Evolutionary conservation across 2,329 filamentous ascomycete species (phyloP).

Genomic region (Orbilia quercus): DNA sequence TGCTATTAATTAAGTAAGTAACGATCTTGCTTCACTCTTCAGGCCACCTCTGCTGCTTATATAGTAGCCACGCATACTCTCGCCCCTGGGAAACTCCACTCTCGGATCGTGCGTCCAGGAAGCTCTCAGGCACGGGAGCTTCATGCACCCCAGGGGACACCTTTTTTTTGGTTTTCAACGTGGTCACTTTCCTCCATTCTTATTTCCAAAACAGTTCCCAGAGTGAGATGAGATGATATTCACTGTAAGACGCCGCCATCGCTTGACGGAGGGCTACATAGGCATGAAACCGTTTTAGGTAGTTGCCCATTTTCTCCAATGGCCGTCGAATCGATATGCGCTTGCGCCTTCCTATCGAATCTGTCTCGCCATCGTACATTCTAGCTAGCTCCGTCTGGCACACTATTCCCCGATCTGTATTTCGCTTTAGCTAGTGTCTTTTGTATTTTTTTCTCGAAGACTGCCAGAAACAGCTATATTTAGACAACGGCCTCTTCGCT

Average conservation of each 20-base stretch:
- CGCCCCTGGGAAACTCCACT: conserved; percentile 20
- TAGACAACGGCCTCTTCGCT: conserved; percentile 7
- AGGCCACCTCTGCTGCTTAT: conserved; percentile 26
- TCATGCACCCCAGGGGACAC: conserved; percentile 34
- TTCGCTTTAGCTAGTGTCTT: background rate
- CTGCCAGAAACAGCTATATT: conserved; percentile 50
- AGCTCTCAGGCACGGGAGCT: conserved; percentile 3
- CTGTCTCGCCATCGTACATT: conserved; percentile 1
- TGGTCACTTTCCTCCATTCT: conserved; percentile 25
- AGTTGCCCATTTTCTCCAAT: background rate
- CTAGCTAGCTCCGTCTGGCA: conserved; percentile 4
- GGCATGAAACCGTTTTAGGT: conserved; percentile 51
- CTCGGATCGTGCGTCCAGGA: background rate
- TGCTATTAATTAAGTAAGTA: background rate
- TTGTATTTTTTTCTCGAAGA: conserved; percentile 43
- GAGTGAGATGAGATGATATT: conserved; percentile 27
- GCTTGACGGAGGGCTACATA: conserved; percentile 22
- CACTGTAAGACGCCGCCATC: conserved; percentile 20
- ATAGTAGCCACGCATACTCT: conserved; percentile 27
- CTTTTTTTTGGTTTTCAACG: conserved; percentile 27
- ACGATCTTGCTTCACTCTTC: background rate
- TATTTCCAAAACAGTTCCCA: background rate
- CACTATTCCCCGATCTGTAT: conserved; percentile 4
- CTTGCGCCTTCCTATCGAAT: conserved; percentile 24
- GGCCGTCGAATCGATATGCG: conserved; percentile 21